Conservation (phyloP, 768 basidiomycete species). For the Exidia glandulosa region DNA sequence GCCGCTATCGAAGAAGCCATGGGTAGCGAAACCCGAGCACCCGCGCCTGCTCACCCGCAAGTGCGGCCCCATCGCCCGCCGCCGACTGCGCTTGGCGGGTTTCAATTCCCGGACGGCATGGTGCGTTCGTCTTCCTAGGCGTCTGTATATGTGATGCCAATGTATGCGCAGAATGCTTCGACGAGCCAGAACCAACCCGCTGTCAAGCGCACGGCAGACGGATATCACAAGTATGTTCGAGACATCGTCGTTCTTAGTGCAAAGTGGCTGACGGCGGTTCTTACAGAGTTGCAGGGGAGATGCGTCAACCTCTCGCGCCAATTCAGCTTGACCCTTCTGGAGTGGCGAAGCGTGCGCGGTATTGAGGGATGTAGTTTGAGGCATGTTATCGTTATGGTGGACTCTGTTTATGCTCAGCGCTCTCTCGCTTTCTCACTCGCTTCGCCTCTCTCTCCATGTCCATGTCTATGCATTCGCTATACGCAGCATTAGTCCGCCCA, state of each 20-base stretch:
- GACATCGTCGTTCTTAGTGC: not conserved
- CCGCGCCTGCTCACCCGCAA: not conserved
- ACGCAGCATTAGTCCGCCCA: no score
- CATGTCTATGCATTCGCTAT: no score
- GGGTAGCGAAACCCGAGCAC: not conserved
- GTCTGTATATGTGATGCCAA: not conserved
- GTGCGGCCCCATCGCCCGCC: constrained; percentile 10
- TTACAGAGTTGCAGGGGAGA: not conserved
- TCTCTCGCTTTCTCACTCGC: no score
- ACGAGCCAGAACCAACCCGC: not conserved
- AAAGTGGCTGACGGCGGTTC: not conserved
- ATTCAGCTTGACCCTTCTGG: not conserved
- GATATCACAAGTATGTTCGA: not conserved
- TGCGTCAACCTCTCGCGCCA: not conserved
- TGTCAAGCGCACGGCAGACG: not conserved
- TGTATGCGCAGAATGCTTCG: not conserved
- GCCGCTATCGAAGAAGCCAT: not conserved
- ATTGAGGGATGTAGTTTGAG: not conserved
- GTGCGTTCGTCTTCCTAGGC: constrained; percentile 25
- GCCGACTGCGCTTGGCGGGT: constrained; percentile 36
- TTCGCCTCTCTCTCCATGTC: no score
- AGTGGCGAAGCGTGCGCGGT: not conserved
- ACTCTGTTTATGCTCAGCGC: no score
- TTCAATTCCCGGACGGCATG: constrained; percentile 36
- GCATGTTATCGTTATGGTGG: not conserved